Conservation (phyloP, 441 rosid species). For the Mallotus japonicus region DNA sequence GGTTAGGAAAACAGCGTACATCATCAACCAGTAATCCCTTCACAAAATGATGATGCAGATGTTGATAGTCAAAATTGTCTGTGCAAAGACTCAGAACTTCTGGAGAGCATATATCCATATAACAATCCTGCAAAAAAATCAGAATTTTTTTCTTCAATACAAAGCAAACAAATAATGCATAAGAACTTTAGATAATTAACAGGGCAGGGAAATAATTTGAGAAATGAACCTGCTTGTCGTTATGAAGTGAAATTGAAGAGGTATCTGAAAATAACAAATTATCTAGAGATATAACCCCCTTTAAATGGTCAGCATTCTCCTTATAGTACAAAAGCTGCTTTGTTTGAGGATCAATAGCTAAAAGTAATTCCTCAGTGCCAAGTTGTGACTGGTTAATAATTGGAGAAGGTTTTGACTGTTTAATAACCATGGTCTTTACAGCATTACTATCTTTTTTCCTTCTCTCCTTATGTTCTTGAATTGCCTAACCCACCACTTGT, state of each 20-base stretch:
- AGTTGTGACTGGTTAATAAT: slow-evolving; percentile 80
- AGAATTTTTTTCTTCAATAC: background rate
- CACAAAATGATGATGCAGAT: slow-evolving; percentile 87
- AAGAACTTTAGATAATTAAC: background rate
- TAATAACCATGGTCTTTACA: slow-evolving; percentile 91
- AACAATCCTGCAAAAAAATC: slow-evolving; percentile 67
- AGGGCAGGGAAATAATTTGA: slow-evolving; percentile 1
- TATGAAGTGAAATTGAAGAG: slow-evolving; percentile 58
- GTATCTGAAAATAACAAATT: slow-evolving; percentile 61
- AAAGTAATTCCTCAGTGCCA: slow-evolving; percentile 83
- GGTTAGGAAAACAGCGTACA: slow-evolving; percentile 38
- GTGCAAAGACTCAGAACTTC: slow-evolving; percentile 96
- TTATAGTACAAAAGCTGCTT: slow-evolving; percentile 87
- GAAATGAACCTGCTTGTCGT: slow-evolving; percentile 70
- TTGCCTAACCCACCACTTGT: too few relatives aligned
- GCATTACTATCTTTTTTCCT: slow-evolving; percentile 83
- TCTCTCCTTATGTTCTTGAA: slow-evolving; percentile 89
- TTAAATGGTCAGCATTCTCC: slow-evolving; percentile 59
- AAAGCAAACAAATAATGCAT: background rate
- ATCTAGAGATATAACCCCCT: slow-evolving; percentile 62
- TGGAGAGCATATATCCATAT: slow-evolving; percentile 87
- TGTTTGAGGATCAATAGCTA: slow-evolving; percentile 83
- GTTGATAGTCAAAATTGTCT: slow-evolving; percentile 96
- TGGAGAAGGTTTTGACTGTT: slow-evolving; percentile 67
- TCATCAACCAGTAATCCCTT: slow-evolving; percentile 94